Conservation (phyloP, 2,329 filamentous ascomycete species). For the Colletotrichum nymphaeae region DNA sequence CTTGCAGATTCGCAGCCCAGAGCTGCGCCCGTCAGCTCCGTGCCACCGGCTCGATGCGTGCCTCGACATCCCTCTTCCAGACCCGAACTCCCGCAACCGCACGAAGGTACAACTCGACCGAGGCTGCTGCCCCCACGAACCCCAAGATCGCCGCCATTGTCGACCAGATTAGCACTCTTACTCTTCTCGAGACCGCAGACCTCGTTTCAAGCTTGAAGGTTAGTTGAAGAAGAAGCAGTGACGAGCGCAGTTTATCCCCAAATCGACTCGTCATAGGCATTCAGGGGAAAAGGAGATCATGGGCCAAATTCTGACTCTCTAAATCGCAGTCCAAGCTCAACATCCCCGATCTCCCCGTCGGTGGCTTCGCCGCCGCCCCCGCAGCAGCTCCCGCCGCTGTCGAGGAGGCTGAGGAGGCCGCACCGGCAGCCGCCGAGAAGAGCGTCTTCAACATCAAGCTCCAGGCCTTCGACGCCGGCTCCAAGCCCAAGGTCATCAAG, state of each 20-base stretch:
- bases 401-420: constrained; percentile 88
- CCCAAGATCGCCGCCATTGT: constrained; percentile 96
- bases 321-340: constrained; percentile 83
- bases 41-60: constrained; percentile 57
- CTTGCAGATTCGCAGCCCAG: constrained; percentile 72
- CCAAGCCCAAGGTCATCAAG: constrained; percentile 99
- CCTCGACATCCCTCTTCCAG: constrained; percentile 57
- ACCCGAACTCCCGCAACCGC: constrained; percentile 60
- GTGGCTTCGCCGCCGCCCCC: constrained; percentile 81
- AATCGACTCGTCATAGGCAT: not conserved
- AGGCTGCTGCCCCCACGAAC: constrained; percentile 72
- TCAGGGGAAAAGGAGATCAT: not conserved
- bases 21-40: constrained; percentile 73
- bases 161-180: constrained; percentile 98
- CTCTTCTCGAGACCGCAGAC: constrained; percentile 95
- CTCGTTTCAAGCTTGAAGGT: constrained; percentile 97
- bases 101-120: constrained; percentile 90
- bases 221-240: constrained; percentile 37
- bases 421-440: constrained; percentile 92
- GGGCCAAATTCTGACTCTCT: constrained; percentile 18
- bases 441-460: constrained; percentile 98
- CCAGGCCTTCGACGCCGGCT: constrained; percentile 83
- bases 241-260: not conserved
- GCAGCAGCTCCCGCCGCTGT: constrained; percentile 65
- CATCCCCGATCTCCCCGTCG: constrained; percentile 96